Base-by-base conservation (phyloP, 2,329 filamentous ascomycete genomes). In the Aurifilum marmelostoma region DNA sequence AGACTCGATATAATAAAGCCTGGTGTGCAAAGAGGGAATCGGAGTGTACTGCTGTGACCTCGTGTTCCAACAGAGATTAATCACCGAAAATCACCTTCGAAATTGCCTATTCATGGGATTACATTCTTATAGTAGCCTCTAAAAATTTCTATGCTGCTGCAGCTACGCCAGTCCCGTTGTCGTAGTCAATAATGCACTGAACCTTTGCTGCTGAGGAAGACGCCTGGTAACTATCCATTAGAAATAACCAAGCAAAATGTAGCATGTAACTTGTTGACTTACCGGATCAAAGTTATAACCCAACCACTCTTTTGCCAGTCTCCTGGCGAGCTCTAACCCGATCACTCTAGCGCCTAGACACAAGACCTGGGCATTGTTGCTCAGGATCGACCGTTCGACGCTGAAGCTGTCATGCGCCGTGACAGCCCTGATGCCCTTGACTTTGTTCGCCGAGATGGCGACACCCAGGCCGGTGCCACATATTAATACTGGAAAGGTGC, bases 401-500 rank as follows among this genome's bases (percentile, higher is more conserved):
- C 87, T 90, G 83, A 95, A 97, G 73, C 89, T 90, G 78, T 97
- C 93, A 78, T 97, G 93, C 1, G 93, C 93, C 6, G 93, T 97
- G 27, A 97, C 93, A 18, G 93, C 93, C 29, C 93, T 84, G 70
- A 97, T 89, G 9, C 93, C 93, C 67, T 89, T 90, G 73, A 97
- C 89, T 79, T 97, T 97, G 85, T 97, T 97, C 72, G 93, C 93
- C 18, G 88, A 83, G 77, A 97, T 97, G 73, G 93, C 93, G 11
- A 97, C 93, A 24, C 93, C 93, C 14, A 97, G 85, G 0, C 93
- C 93, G 0, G 93, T 97, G 1, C 93, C 93, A 81, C 93, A 97
- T 82, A 97, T 92, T 47, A 94, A 82, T 39, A 97, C 84, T 0
- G 11, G 37, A n/a, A 29, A 6, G 1, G 56, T 14, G 32, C n/a